Conservation (phyloP, 495 filamentous ascomycete species). For the Diplogelasinospora grovesii region DNA sequence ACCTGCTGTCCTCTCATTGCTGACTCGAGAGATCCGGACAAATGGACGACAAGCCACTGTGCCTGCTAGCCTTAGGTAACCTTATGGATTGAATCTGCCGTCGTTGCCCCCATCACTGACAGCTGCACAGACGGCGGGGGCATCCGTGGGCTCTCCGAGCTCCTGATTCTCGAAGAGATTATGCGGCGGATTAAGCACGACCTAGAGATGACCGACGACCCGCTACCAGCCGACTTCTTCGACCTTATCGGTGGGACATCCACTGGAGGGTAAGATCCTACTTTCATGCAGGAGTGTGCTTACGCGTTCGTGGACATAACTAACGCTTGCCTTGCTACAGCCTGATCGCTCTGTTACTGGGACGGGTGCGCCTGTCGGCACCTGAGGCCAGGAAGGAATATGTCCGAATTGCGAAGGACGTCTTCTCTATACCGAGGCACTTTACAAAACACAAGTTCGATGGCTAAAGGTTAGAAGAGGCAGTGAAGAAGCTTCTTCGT, state of each 20-base stretch:
- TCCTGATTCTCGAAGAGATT: conserved; percentile 19
- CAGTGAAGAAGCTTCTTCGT: conserved; percentile 2
- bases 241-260: conserved; percentile 22
- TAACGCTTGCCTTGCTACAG: neutral
- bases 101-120: neutral
- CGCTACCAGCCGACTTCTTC: conserved; percentile 22
- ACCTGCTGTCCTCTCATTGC: neutral
- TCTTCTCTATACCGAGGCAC: conserved; percentile 2
- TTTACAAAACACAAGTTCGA: conserved; percentile 3
- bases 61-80: conserved; percentile 4
- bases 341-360: conserved; percentile 1
- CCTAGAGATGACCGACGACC: conserved; percentile 4
- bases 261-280: conserved; percentile 20
- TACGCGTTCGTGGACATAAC: conserved; percentile 5
- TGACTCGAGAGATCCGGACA: neutral
- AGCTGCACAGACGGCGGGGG: conserved; percentile 21
- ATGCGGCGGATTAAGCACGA: conserved; percentile 13
- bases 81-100: neutral
- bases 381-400: conserved; percentile 4
- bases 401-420: conserved; percentile 2
- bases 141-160: conserved; percentile 20
- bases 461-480: neutral
- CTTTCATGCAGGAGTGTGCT: neutral
- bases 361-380: conserved; percentile 1
- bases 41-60: conserved; percentile 5